These are phyloP conservation scores for Pseudozyma hubeiensis DNA, from an alignment of 1,284 basidiomycete genomes.

Conservation along the genomic window DNA sequence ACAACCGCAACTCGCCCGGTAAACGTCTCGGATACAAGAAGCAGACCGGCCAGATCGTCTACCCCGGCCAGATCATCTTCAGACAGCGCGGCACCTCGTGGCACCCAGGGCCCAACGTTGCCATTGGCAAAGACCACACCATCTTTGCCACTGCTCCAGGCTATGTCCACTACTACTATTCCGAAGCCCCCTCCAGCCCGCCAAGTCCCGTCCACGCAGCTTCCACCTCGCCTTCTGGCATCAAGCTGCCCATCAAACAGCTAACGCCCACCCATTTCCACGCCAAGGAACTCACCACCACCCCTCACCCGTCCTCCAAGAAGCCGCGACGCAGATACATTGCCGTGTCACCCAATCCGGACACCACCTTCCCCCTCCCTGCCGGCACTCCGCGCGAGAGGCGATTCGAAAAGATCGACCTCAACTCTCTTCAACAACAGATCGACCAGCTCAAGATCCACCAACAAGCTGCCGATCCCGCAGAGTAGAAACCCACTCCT, in stretches of 20 bases:
- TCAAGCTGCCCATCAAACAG: constrained; percentile 48
- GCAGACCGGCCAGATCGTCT: constrained; percentile 60
- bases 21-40: constrained; percentile 67
- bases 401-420: constrained; percentile 62
- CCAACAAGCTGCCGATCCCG: constrained; percentile 11
- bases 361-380: constrained; percentile 46
- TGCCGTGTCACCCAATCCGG: constrained; percentile 57
- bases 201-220: constrained; percentile 7
- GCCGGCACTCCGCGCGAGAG: constrained; percentile 49
- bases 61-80: constrained; percentile 65
- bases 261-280: constrained; percentile 28
- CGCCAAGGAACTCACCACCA: constrained; percentile 37
- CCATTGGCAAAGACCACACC: constrained; percentile 67
- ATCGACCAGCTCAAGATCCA: constrained; percentile 52
- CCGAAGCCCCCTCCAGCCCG: constrained; percentile 14
- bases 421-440: constrained; percentile 53
- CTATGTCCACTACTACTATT: constrained; percentile 66
- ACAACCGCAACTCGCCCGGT: constrained; percentile 67
- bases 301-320: constrained; percentile 59
- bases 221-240: constrained; percentile 21
- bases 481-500: no score
- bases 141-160: constrained; percentile 65
- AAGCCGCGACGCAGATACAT: constrained; percentile 61
- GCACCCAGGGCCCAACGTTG: constrained; percentile 66
- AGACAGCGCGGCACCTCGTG: constrained; percentile 67